phyloP scores from a whole-genome alignment of 352 stramenopile species.

The Plasmopara muralis region DNA sequence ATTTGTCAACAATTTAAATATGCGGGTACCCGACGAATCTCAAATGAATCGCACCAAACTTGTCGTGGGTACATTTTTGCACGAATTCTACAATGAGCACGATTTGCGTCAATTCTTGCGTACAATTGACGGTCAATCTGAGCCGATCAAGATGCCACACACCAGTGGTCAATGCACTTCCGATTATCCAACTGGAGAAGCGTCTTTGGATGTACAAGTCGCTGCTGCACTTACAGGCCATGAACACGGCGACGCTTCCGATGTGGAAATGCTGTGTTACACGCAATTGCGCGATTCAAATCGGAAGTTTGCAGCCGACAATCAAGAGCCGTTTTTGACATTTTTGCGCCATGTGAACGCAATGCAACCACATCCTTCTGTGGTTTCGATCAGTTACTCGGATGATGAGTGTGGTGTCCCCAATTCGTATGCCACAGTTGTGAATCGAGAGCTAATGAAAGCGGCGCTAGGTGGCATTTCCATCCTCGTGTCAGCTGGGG shows the following conservation, averaged over 20 bases:
- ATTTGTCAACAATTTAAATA: conserved; percentile 2
- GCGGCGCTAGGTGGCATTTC: conserved; percentile 56
- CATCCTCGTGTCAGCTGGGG: conserved; percentile 59
- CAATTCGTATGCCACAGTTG: conserved; percentile 38
- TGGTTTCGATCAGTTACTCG: conserved; percentile 79
- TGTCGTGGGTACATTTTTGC: conserved; percentile 62
- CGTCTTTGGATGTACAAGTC: conserved; percentile 66
- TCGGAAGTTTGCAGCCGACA: conserved; percentile 45
- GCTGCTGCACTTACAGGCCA: conserved; percentile 37
- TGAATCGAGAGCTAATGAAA: conserved; percentile 76
- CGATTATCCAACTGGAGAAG: conserved; percentile 44
- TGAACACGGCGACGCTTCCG: conserved; percentile 19
- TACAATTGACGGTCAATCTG: conserved; percentile 9
- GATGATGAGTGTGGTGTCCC: conserved; percentile 74
- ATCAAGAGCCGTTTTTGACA: conserved; percentile 71
- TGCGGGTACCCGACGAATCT: conserved; percentile 4
- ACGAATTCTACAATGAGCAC: conserved; percentile 56
- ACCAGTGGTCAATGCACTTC: conserved; percentile 40
- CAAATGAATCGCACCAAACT: conserved; percentile 35
- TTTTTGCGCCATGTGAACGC: conserved; percentile 70
- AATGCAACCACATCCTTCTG: conserved; percentile 47
- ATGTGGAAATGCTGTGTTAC: conserved; percentile 61
- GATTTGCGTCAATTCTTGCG: conserved; percentile 46
- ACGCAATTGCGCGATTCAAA: conserved; percentile 41
- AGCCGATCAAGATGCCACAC: conserved; percentile 16